These are phyloP conservation scores for Boletellus emodensis DNA, from an alignment of 768 basidiomycete species.

Conservation along the genomic window DNA sequence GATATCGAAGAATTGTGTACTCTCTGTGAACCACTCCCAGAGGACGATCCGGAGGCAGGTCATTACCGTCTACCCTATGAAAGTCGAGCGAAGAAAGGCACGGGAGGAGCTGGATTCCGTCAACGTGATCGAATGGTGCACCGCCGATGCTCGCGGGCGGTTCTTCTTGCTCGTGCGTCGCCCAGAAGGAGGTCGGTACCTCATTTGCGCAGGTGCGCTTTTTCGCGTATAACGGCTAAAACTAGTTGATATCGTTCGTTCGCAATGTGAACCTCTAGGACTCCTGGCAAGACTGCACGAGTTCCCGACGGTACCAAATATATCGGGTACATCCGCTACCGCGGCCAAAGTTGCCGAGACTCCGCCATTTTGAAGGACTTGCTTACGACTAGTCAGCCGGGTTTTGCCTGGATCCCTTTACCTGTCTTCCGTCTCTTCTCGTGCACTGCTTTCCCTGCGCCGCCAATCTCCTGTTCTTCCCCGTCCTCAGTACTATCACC, in stretches of 20 bases:
- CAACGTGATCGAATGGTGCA: conserved; percentile 79
- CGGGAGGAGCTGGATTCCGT: conserved; percentile 84
- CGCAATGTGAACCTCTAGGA: conserved; percentile 42
- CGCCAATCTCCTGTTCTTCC: too few relatives aligned
- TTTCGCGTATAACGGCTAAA: background rate
- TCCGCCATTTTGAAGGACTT: conserved; percentile 38
- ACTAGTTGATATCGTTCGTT: conserved; percentile 1
- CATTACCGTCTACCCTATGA: conserved; percentile 87
- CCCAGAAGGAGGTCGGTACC: conserved; percentile 69
- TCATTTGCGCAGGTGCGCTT: background rate
- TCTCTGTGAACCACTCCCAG: conserved; percentile 58
- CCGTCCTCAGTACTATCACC: too few relatives aligned
- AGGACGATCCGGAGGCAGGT: conserved; percentile 11
- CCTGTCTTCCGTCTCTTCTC: too few relatives aligned
- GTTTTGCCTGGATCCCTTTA: too few relatives aligned
- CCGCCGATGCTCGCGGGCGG: conserved; percentile 36
- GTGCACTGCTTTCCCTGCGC: too few relatives aligned
- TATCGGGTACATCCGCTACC: conserved; percentile 40
- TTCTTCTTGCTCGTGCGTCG: conserved; percentile 77
- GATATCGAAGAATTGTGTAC: conserved; percentile 80
- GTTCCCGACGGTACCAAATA: conserved; percentile 67
- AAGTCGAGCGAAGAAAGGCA: conserved; percentile 73
- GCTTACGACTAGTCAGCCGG: too few relatives aligned
- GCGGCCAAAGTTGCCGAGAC: conserved; percentile 31
- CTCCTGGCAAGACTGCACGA: conserved; percentile 88